Percentiles rank a stretch among this genome's conserved stretches.
Conservation (phyloP, 768 basidiomycete genomes). For the Trichaptum fuscoviolaceum region DNA sequence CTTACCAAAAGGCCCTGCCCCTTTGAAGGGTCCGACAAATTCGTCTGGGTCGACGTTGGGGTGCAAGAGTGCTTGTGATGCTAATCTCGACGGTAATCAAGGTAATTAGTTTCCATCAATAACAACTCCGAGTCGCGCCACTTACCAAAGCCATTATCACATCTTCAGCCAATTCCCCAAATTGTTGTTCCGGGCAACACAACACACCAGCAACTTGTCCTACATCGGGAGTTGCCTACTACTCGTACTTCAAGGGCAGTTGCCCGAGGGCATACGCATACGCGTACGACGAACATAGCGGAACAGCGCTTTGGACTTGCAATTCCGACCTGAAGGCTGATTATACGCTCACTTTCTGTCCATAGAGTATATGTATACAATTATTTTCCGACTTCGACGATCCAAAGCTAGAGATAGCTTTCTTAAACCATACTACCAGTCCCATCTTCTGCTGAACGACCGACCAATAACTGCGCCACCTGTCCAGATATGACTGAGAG, state of each 20-base stretch:
- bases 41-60: constrained; percentile 26
- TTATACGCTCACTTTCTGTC: constrained; percentile 16
- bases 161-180: constrained; percentile 22
- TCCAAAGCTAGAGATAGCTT: too few species aligned
- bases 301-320: constrained; percentile 25
- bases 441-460: too few species aligned
- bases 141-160: background rate
- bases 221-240: constrained; percentile 23
- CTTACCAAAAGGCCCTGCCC: constrained; percentile 18
- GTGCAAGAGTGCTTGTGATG: constrained; percentile 28
- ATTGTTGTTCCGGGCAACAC: constrained; percentile 29
- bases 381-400: too few species aligned
- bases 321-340: constrained; percentile 15
- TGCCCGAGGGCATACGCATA: constrained; percentile 25
- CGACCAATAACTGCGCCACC: too few species aligned
- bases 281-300: constrained; percentile 25
- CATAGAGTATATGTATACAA: background rate
- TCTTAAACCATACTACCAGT: too few species aligned
- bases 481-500: too few species aligned
- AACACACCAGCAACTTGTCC: constrained; percentile 27
- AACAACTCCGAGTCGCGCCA: background rate
- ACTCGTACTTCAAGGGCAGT: constrained; percentile 19
- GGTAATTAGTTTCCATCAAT: constrained; percentile 13
- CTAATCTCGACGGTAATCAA: constrained; percentile 23
- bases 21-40: constrained; percentile 25